Conservation (phyloP, 1,139 yeast species). For the Taphrina communis region DNA sequence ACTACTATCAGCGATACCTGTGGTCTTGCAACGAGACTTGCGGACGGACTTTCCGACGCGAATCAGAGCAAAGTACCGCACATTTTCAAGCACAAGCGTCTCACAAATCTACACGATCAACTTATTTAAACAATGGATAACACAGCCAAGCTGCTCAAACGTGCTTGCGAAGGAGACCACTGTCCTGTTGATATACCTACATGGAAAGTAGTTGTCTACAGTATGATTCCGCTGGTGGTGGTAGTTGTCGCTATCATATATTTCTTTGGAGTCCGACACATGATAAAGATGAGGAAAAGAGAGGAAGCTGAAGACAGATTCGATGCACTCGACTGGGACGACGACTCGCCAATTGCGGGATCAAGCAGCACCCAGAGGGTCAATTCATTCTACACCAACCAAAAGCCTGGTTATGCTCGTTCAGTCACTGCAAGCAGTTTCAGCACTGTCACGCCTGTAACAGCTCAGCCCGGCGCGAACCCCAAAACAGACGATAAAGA, state of each 20-base stretch:
- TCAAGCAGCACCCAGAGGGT: conserved; percentile 27
- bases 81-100: background rate
- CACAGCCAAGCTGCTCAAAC: background rate
- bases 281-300: conserved; percentile 15
- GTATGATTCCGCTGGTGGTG: conserved; percentile 2
- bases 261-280: conserved; percentile 22
- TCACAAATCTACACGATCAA: background rate
- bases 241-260: conserved; percentile 2
- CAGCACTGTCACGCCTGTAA: conserved; percentile 15
- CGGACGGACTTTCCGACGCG: background rate
- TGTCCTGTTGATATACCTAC: conserved; percentile 6
- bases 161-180: conserved; percentile 14
- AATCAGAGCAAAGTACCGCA: background rate
- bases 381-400: conserved; percentile 27
- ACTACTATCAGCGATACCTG: background rate
- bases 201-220: conserved; percentile 18
- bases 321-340: conserved; percentile 27
- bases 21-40: background rate
- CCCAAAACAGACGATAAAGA: background rate
- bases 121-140: background rate
- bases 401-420: conserved; percentile 26
- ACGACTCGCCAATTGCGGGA: conserved; percentile 4
- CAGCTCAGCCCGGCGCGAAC: background rate
- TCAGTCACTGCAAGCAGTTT: conserved; percentile 25
- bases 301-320: conserved; percentile 21